These are phyloP conservation scores for Paraphaeosphaeria minitans DNA, from an alignment of 2,329 filamentous ascomycete species.

Conservation along the genomic window DNA sequence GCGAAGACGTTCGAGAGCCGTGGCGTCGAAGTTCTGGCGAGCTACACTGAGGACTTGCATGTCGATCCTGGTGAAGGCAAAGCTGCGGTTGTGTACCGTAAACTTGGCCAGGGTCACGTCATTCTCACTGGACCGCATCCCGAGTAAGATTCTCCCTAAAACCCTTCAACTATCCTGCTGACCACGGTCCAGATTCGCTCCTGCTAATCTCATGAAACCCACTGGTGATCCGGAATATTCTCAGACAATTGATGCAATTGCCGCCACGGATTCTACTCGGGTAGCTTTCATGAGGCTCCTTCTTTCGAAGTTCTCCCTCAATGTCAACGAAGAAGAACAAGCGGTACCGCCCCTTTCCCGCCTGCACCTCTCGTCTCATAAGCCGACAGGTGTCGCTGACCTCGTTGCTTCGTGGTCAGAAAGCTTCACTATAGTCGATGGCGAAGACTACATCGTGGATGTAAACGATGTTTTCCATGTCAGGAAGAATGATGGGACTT, in stretches of 20 bases:
- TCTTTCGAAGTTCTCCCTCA: slow-evolving; percentile 79
- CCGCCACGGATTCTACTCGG: slow-evolving; percentile 71
- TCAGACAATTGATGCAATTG: slow-evolving; percentile 69
- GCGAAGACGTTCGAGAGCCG: slow-evolving; percentile 64
- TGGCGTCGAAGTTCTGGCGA: slow-evolving; percentile 81
- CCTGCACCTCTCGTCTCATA: slow-evolving; percentile 77
- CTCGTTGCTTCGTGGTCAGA: slow-evolving; percentile 70
- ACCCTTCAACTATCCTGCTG: slow-evolving; percentile 8
- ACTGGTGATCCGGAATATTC: slow-evolving; percentile 71
- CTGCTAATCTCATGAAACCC: slow-evolving; percentile 73
- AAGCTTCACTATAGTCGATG: slow-evolving; percentile 67
- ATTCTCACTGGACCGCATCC: slow-evolving; percentile 89
- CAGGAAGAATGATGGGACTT: slow-evolving; percentile 64
- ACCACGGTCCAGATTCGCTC: slow-evolving; percentile 70
- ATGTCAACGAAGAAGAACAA: slow-evolving; percentile 71
- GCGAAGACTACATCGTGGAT: slow-evolving; percentile 74
- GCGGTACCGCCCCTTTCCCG: slow-evolving; percentile 79
- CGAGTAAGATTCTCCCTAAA: slow-evolving; percentile 64
- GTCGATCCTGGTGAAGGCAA: slow-evolving; percentile 75
- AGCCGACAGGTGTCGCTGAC: slow-evolving; percentile 68
- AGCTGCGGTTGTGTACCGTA: slow-evolving; percentile 83
- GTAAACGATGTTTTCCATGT: slow-evolving; percentile 84
- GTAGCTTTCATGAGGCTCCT: slow-evolving; percentile 79
- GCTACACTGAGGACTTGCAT: slow-evolving; percentile 73
- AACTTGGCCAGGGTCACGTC: slow-evolving; percentile 77